These are phyloP conservation scores for Spergularia azorica DNA, from an alignment of 179 eudicot genomes.

Conservation along the genomic window DNA sequence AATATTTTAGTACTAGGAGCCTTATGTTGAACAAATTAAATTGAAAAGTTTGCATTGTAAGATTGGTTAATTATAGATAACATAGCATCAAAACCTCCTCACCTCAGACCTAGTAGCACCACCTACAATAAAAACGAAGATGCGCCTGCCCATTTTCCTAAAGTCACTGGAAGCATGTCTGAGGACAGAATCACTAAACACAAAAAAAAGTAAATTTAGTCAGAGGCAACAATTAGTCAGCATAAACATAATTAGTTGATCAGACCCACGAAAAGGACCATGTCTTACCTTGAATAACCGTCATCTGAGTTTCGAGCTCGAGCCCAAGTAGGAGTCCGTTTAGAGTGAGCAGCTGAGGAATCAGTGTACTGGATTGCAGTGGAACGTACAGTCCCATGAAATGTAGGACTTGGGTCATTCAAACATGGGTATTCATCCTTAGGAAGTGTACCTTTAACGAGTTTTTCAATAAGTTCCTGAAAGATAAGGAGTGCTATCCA, in stretches of 20 bases:
- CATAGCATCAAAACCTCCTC: conserved; percentile 13
- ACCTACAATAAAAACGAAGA: conserved; percentile 84
- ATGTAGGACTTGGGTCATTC: conserved; percentile 90
- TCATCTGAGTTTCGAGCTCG: conserved; percentile 90
- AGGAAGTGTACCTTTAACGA: conserved; percentile 76
- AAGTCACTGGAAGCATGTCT: conserved; percentile 78
- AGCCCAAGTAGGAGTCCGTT: conserved; percentile 94
- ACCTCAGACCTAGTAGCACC: conserved; percentile 96
- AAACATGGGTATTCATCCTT: conserved; percentile 88
- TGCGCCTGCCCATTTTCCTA: conserved; percentile 73
- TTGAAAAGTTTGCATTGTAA: neutral
- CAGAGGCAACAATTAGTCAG: neutral
- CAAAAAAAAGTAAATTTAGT: neutral
- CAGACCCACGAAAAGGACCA: neutral
- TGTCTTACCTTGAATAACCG: conserved; percentile 82
- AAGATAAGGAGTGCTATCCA: conserved; percentile 17
- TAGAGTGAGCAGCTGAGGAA: conserved; percentile 68
- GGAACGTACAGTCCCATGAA: conserved; percentile 68
- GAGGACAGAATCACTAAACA: conserved; percentile 76
- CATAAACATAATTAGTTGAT: neutral
- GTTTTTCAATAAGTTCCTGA: conserved; percentile 92
- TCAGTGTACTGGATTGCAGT: conserved; percentile 51
- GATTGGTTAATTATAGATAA: neutral
- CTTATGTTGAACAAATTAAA: no score
- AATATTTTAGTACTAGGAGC: neutral